A percentile compares a stretch with the other conserved stretches of the same genome.
Conservation (phyloP, 305 asterid species). For the Fraxinus latifolia region DNA sequence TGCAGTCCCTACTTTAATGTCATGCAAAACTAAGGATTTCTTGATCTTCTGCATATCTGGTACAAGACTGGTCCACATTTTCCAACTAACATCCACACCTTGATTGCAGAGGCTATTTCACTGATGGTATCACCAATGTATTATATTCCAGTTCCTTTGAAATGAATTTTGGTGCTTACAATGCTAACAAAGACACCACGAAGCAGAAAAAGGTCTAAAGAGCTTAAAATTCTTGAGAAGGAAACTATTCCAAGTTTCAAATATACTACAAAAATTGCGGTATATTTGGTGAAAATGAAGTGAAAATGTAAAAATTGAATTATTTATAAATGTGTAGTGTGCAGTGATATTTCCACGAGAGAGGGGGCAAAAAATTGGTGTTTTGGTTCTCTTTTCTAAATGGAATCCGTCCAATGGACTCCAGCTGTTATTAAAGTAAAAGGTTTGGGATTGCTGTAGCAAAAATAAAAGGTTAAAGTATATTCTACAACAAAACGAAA, state of each 20-base stretch:
- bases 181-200: conserved; percentile 83
- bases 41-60: conserved; percentile 62
- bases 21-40: conserved; percentile 27
- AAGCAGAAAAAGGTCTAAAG: too few relatives aligned
- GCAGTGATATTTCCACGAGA: too few relatives aligned
- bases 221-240: too few relatives aligned
- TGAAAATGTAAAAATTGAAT: neutral
- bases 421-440: too few relatives aligned
- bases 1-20: conserved; percentile 62
- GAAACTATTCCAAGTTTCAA: neutral
- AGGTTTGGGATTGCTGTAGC: too few relatives aligned
- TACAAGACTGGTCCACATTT: conserved; percentile 50
- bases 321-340: neutral
- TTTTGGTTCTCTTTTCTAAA: neutral
- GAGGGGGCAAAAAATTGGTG: neutral
- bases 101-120: conserved; percentile 85
- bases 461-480: too few relatives aligned
- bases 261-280: neutral
- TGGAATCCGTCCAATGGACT: too few relatives aligned
- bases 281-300: neutral
- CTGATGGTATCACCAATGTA: conserved; percentile 92
- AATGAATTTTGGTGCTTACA: conserved; percentile 91
- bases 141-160: conserved; percentile 89
- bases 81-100: conserved; percentile 38
- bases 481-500: too few relatives aligned